Evolutionary conservation across 345 rosid species (phyloP), one percentile per base, ranked within the genome.

Genomic region (Nephelium lappaceum): DNA sequence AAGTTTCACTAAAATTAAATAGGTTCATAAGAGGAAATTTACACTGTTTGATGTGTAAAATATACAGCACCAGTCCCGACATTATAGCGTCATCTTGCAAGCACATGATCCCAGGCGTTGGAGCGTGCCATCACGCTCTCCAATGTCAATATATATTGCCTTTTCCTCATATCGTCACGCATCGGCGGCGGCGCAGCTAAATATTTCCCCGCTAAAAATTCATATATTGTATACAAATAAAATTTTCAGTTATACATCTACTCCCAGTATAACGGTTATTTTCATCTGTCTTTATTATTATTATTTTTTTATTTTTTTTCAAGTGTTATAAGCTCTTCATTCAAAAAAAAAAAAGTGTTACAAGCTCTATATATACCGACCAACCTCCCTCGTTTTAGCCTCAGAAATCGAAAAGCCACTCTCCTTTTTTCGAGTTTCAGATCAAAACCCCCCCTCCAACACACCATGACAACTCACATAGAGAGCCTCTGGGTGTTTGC

Each of bases 401-500:
- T 79, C 82, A 81, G 72, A 79, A 75, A 73, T 78, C 66, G 63
- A 38, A 81, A 83, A 82, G 81, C 83, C 81, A 75, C 45, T 73
- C 71, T 77, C 82, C 83, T 69, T 67, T 79, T 42, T 41, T 47
- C 51, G 12, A 11, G 4, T n/a, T n/a, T 45, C 11, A 4, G 5
- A 31, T 15, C 1, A n/a, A n/a, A n/a, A n/a, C n/a, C n/a, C n/a
- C n/a, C n/a, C n/a, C n/a, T 15, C 4, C 10, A 60, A 25, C 12
- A 81, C 81, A 71, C 74, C 53, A 89, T 87, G 92, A 87, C 84
- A 72, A 84, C 86, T 10, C 77, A 84, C 78, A 81, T 85, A 67
- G 90, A 89, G 55, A 81, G 83, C 71, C 80, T 84, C 27, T 83
- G 89, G 78, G 67, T 86, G 68, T 83, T 89, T 69, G 92, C 89